These are phyloP conservation scores for Bassia scoparia DNA, from an alignment of 148 eudicot genomes.

Conservation along the genomic window DNA sequence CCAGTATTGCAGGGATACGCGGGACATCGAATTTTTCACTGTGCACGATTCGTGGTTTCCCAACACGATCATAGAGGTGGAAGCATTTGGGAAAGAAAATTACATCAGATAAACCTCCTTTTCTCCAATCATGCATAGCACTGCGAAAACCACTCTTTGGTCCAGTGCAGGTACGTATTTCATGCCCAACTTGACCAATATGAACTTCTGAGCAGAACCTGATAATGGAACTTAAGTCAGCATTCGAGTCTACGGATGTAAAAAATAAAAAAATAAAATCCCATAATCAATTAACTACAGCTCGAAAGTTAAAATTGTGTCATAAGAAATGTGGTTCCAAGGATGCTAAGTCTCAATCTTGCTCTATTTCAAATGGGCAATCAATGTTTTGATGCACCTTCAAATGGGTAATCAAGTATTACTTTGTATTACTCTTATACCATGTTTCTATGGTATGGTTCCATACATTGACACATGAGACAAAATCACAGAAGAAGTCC, in stretches of 20 bases:
- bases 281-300: background rate
- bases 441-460: background rate
- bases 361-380: slow-evolving; percentile 3
- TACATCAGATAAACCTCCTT: slow-evolving; percentile 41
- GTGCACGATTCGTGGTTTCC: slow-evolving; percentile 53
- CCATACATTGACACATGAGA: background rate
- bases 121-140: slow-evolving; percentile 53
- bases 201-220: slow-evolving; percentile 64
- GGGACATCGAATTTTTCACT: slow-evolving; percentile 39
- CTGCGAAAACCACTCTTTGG: slow-evolving; percentile 50
- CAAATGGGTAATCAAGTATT: background rate
- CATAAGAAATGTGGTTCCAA: too few relatives aligned
- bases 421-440: background rate
- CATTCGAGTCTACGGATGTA: background rate
- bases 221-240: slow-evolving; percentile 10
- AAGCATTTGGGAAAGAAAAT: slow-evolving; percentile 51
- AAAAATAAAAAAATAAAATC: background rate
- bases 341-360: background rate
- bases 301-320: background rate
- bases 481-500: background rate
- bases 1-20: slow-evolving; percentile 49
- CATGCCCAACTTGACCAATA: slow-evolving; percentile 54
- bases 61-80: slow-evolving; percentile 59
- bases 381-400: background rate
- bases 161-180: slow-evolving; percentile 59